These are phyloP conservation scores for Russula sp. DNA, from an alignment of 768 basidiomycete genomes.

Conservation along the genomic window DNA sequence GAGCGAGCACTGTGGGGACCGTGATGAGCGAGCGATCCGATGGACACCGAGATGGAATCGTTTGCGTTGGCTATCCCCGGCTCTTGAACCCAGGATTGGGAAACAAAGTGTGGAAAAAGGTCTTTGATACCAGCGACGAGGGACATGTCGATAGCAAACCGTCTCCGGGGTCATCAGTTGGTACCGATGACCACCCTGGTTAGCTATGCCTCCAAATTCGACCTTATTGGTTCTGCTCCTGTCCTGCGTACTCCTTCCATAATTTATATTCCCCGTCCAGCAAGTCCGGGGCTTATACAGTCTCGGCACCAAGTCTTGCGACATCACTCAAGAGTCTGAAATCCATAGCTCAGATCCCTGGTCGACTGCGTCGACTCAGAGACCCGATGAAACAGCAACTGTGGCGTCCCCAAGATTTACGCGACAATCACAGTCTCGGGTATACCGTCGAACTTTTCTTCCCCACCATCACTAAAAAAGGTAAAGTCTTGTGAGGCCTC, in stretches of 20 bases:
- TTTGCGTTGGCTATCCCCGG: conserved; percentile 6
- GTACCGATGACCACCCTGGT: background rate
- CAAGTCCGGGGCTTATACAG: background rate
- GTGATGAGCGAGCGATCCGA: conserved; percentile 5
- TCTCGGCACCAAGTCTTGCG: background rate
- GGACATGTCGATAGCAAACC: no score
- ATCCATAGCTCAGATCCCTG: background rate
- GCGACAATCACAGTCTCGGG: background rate
- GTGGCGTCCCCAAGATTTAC: conserved; percentile 7
- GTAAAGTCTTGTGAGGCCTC: no score
- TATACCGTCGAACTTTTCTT: conserved; percentile 6
- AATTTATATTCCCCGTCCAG: background rate
- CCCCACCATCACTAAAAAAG: no score
- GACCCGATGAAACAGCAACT: conserved; percentile 1
- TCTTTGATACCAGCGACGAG: background rate
- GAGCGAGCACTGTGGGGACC: background rate
- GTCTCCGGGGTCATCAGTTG: no score
- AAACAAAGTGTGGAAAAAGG: conserved; percentile 1
- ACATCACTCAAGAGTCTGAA: background rate
- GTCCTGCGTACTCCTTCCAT: background rate
- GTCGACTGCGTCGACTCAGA: background rate
- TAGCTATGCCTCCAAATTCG: background rate
- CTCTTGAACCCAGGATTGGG: conserved; percentile 12
- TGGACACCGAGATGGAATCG: background rate
- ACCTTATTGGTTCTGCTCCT: background rate